Evolutionary conservation across 371 early-diverging fungal species (phyloP), one percentile per base, ranked within the genome.

Genomic region (Apophysomyces variabilis): DNA sequence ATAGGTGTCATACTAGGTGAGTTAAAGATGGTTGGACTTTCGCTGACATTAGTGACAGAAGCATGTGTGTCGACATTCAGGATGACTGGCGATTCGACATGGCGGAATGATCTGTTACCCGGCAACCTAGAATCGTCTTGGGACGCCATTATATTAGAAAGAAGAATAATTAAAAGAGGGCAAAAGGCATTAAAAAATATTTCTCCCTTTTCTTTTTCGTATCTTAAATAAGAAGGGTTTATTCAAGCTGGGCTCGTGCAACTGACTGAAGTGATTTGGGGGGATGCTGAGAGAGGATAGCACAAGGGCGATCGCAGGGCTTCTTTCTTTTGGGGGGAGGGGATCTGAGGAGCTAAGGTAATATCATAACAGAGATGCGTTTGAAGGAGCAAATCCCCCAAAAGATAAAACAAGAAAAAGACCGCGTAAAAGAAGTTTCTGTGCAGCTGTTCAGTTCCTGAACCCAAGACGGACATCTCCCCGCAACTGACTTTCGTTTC

Each of bases 1-100:
- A 45, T 45, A 45, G 46, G 46, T 45, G 46, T 45, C 46, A 45
- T 45, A n/a, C n/a, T 45, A n/a, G 46, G 46, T 45, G 46, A n/a
- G 46, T 13, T 13, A 18, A 45, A 45, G 6, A 45, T 45, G 6
- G 46, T 45, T n/a, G 46, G 46, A 45, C 46, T 45, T 45, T 45
- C 46, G 46, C 46, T 45, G 46, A 45, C 13, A 13, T 45, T 45
- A 7, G 46, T 45, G 46, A 45, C 46, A 45, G 46, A 45, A 16
- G 46, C n/a, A 18, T 45, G 46, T 45, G 46, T 45, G 13, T 45
- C 46, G 46, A 45, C 46, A 45, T 45, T 45, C 46, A 45, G 13
- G 46, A 45, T 45, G 46, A 45, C 16, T 18, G 46, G 46, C 16
- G 46, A 13, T n/a, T 45, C 46, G 16, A 13, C 46, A 45, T 45